Evolutionary conservation across 2,329 filamentous ascomycete genomes (phyloP).

Genomic region (Penicillium capsulatum): DNA sequence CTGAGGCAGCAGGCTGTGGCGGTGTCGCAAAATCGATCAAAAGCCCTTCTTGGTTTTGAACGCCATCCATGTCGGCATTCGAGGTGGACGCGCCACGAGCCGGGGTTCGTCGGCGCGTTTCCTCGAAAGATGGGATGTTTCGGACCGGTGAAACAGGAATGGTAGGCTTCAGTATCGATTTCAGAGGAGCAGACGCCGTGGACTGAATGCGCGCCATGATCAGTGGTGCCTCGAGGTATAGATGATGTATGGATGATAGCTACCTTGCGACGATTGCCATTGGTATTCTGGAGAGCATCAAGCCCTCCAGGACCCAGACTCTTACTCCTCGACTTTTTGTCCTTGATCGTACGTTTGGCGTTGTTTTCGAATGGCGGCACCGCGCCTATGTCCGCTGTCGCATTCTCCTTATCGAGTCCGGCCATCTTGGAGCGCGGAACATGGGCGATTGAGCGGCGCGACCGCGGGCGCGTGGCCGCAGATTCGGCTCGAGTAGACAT

Average conservation of each 20-base stretch:
- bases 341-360: conserved; percentile 39
- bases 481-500: conserved; percentile 38
- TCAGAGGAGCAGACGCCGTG: conserved; percentile 44
- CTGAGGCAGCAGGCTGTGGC: conserved; percentile 28
- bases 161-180: conserved; percentile 77
- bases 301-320: conserved; percentile 90
- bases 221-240: conserved; percentile 4
- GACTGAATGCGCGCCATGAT: conserved; percentile 28
- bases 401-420: conserved; percentile 70
- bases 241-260: conserved; percentile 18
- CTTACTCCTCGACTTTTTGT: conserved; percentile 80
- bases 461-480: conserved; percentile 35
- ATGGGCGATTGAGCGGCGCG: conserved; percentile 70
- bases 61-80: conserved; percentile 9
- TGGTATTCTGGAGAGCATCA: conserved; percentile 70
- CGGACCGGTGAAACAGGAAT: conserved; percentile 63
- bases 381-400: conserved; percentile 61
- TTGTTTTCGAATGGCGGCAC: conserved; percentile 25
- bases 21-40: conserved; percentile 45
- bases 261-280: conserved; percentile 77
- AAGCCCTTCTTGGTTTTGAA: conserved; percentile 29
- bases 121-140: conserved; percentile 58
- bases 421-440: conserved; percentile 49
- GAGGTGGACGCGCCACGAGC: conserved; percentile 28
- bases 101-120: conserved; percentile 44